Evolutionary conservation across 2,329 filamentous ascomycete species (phyloP), one percentile per base, ranked within the genome.

Genomic region (Venturia pyrina): DNA sequence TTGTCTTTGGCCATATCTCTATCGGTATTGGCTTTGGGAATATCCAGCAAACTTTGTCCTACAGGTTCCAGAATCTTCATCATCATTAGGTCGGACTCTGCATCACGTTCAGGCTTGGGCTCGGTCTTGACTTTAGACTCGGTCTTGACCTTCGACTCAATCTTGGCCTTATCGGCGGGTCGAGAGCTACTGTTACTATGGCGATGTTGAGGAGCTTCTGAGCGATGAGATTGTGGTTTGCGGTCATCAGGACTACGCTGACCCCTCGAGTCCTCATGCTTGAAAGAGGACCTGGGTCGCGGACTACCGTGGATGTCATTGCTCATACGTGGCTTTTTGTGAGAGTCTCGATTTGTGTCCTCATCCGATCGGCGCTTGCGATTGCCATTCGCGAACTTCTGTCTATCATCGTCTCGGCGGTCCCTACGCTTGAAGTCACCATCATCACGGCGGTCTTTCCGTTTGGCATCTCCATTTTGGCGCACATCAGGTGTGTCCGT

Each of bases 401-500:
- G 60, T 62, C 60, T 43, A 13, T 69, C 68, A 13, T 64, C 63
- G 19, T 67, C 68, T n/a, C 53, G 53, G 32, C 53, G 53, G 32
- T 59, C 53, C 19, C 17, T 59, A n/a, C 53, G 53, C 53, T 59
- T 59, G 32, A 37, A 59, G 32, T 59, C 53, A 21, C 53, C 53
- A 34, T 59, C 53, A 37, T 59, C 53, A 19, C 53, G 53, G 53
- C 53, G 53, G 32, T 59, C 53, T 59, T 59, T 59, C 7, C 53
- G 53, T 21, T 59, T 59, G 53, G 53, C n/a, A 65, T 67, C 61
- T 57, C 64, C 60, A n/a, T 76, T 77, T 37, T 75, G 73, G 43
- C 78, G 77, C 57, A 78, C 74, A 60, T 81, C 79, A 21, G 79
- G 79, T 3, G 78, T 81, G 34, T 73, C 75, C 50, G 75, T 77